Percentiles rank a stretch among this genome's conserved stretches.
Evolutionary conservation across 2,329 filamentous ascomycete genomes (phyloP).

Genomic region (Dothiorella sarmentorum): DNA sequence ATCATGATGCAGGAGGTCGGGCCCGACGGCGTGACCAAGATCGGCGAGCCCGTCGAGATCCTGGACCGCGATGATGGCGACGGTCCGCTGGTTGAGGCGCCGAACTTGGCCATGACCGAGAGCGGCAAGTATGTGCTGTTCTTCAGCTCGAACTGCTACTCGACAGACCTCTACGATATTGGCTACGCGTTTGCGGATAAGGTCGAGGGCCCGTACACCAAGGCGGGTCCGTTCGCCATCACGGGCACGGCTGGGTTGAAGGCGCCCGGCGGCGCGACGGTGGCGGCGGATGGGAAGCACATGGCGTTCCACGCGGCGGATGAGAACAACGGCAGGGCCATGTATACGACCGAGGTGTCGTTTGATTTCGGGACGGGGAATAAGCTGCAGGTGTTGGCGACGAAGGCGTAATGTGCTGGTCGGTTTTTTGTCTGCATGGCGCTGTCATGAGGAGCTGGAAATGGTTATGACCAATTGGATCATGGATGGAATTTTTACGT

Average conservation of each 20-base stretch:
- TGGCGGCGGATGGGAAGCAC: conserved; percentile 16
- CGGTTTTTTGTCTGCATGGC: conserved; percentile 6
- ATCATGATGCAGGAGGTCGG: conserved; percentile 55
- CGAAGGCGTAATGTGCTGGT: background rate
- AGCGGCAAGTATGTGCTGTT: conserved; percentile 58
- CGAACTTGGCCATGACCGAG: conserved; percentile 47
- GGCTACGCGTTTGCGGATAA: conserved; percentile 52
- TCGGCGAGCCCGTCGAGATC: conserved; percentile 50
- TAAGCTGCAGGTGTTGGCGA: background rate
- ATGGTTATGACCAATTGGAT: background rate
- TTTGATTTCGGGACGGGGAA: background rate
- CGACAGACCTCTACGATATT: conserved; percentile 54
- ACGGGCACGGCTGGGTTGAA: conserved; percentile 19
- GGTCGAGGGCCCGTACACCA: conserved; percentile 24
- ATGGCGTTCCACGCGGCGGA: conserved; percentile 16
- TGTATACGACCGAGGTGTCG: conserved; percentile 11
- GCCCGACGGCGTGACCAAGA: conserved; percentile 50
- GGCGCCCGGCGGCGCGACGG: conserved; percentile 20
- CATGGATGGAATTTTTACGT: background rate
- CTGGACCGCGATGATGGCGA: conserved; percentile 46
- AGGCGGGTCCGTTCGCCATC: conserved; percentile 16
- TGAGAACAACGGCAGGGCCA: background rate
- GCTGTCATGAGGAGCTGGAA: conserved; percentile 7
- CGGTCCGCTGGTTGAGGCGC: conserved; percentile 60
- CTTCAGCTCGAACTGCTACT: conserved; percentile 60